These are phyloP conservation scores for Spiromastix sp. DNA, from an alignment of 2,329 filamentous ascomycete species.

Conservation along the genomic window DNA sequence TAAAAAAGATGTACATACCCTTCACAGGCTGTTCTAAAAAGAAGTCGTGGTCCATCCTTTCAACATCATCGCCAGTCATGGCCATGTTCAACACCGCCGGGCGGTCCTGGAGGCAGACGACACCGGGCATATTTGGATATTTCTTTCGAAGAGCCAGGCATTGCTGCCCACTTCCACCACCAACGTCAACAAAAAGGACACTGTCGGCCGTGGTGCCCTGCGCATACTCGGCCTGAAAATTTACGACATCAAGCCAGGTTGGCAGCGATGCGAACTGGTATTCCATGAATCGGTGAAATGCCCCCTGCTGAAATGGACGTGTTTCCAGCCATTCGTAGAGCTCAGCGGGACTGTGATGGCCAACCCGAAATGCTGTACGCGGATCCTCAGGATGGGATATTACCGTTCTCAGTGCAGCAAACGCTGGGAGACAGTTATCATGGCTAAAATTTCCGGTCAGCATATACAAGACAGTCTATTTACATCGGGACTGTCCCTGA, in stretches of 20 bases:
- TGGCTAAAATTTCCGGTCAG: no score
- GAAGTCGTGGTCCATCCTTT: slow-evolving; percentile 19
- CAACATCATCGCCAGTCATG: slow-evolving; percentile 18
- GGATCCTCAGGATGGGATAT: no score
- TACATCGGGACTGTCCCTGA: no score
- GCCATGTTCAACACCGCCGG: slow-evolving; percentile 21
- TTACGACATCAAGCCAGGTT: slow-evolving; percentile 3
- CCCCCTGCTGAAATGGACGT: no score
- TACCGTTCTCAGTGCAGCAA: no score
- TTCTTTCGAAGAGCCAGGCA: slow-evolving; percentile 21
- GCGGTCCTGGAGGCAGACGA: slow-evolving; percentile 33
- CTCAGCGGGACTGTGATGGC: background rate
- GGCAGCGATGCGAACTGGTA: background rate
- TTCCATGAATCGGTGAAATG: background rate
- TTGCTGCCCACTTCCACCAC: slow-evolving; percentile 33
- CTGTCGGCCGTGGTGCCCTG: slow-evolving; percentile 3
- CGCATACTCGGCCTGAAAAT: background rate
- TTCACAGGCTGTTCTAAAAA: slow-evolving; percentile 20
- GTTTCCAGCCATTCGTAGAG: background rate
- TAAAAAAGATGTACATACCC: no score
- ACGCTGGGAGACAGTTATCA: no score
- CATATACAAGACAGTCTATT: no score
- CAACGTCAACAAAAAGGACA: slow-evolving; percentile 32
- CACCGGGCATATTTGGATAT: slow-evolving; percentile 22
- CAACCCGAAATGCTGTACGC: no score